phyloP scores from a whole-genome alignment of 768 basidiomycete species.

The Ephemerocybe angulata region DNA sequence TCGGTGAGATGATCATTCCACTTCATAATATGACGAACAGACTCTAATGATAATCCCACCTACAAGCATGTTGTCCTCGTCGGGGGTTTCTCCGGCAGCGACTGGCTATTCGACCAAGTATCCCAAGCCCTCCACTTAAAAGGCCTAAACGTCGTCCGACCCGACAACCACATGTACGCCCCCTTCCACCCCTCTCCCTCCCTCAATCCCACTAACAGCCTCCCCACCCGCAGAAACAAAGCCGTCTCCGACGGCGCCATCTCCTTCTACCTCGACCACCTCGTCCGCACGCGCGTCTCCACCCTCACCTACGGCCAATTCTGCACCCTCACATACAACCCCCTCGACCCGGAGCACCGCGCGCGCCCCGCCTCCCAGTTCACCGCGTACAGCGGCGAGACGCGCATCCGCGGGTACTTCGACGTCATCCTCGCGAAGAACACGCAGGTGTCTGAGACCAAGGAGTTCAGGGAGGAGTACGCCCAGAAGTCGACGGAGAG shows the following conservation, averaged over 20 bases:
- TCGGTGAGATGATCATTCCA: conserved; percentile 8
- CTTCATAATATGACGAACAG: not conserved
- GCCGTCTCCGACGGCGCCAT: conserved; percentile 30
- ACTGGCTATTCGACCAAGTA: conserved; percentile 18
- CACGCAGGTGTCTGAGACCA: conserved; percentile 20
- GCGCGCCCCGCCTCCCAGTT: not conserved
- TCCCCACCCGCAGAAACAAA: conserved; percentile 20
- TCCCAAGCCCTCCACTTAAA: not conserved
- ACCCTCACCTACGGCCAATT: conserved; percentile 21
- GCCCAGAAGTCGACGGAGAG: conserved; percentile 5
- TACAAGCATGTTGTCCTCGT: conserved; percentile 23
- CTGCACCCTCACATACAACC: conserved; percentile 15
- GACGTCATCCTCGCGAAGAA: conserved; percentile 13
- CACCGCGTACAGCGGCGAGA: not conserved
- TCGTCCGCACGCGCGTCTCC: conserved; percentile 22
- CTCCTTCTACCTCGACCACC: conserved; percentile 25
- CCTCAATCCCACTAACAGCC: not conserved
- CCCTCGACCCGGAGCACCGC: conserved; percentile 17
- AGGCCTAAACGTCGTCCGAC: conserved; percentile 8
- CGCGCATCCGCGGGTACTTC: conserved; percentile 7
- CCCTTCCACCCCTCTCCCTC: not conserved
- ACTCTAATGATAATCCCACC: not conserved
- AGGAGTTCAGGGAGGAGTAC: conserved; percentile 16
- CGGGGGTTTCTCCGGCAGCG: conserved; percentile 21
- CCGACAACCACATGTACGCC: conserved; percentile 15